Evolutionary conservation across 1,139 yeast genomes (phyloP).

Genomic region (Magnusiomyces ingens): DNA sequence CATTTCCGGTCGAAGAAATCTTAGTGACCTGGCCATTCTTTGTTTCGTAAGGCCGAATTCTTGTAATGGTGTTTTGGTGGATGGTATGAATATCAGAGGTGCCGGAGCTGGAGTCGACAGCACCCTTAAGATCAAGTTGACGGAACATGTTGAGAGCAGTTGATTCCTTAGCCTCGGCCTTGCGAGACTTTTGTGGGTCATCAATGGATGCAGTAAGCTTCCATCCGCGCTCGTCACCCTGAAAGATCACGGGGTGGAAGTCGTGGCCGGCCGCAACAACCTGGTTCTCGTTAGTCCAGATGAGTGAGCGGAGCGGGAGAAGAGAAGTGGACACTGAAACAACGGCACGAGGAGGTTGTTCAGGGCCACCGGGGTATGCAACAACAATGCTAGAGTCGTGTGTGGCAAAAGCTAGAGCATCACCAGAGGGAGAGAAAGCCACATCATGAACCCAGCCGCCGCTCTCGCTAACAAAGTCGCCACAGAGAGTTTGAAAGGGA

Average conservation of each 20-base stretch:
- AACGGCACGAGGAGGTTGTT: slow-evolving; percentile 44
- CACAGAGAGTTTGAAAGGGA: slow-evolving; percentile 91
- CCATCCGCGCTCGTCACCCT: slow-evolving; percentile 69
- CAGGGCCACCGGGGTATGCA: slow-evolving; percentile 71
- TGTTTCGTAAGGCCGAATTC: slow-evolving; percentile 45
- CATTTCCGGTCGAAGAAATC: slow-evolving; percentile 74
- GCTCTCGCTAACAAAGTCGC: slow-evolving; percentile 68
- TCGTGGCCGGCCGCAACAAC: slow-evolving; percentile 89
- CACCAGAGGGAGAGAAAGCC: slow-evolving; percentile 73
- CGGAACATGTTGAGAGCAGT: slow-evolving; percentile 93
- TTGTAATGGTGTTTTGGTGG: slow-evolving; percentile 86
- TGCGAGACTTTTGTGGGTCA: slow-evolving; percentile 45
- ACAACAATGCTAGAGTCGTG: slow-evolving; percentile 74
- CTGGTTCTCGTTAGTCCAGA: slow-evolving; percentile 59
- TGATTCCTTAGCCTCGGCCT: slow-evolving; percentile 53
- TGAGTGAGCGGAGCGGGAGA: slow-evolving; percentile 73
- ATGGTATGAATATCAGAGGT: slow-evolving; percentile 60
- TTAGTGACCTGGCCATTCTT: slow-evolving; percentile 41
- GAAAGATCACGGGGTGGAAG: slow-evolving; percentile 81
- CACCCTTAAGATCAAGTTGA: slow-evolving; percentile 91
- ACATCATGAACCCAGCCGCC: slow-evolving; percentile 95
- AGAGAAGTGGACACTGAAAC: slow-evolving; percentile 56
- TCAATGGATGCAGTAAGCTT: slow-evolving; percentile 57
- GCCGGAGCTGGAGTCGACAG: slow-evolving; percentile 45
- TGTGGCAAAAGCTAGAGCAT: slow-evolving; percentile 69